Base-by-base conservation (phyloP, 176 grass and related monocot species). In the Eremochloa ophiuroides region DNA sequence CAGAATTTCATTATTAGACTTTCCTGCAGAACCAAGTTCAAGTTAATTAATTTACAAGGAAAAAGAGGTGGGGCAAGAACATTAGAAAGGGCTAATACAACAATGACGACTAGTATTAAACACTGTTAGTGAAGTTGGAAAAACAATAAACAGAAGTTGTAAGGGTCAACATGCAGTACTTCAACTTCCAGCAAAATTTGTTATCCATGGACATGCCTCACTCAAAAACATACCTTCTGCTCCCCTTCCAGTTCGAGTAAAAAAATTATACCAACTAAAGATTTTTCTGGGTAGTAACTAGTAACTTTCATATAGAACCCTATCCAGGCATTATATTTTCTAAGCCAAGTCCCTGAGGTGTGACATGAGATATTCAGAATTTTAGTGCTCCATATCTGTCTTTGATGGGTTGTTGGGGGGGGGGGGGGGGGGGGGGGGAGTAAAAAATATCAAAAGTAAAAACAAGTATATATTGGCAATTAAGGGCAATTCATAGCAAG, bases 1-100 rank as follows among this genome's bases (percentile, higher is more conserved):
- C 90, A 98, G 85, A 95, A 98, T 68, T 78, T 82, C 82, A 86
- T 73, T 83, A 93, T 86, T 70, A 89, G 66, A 72, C 72, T 84
- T 82, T 82, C 74, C 95, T 98, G 92, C 25, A 61, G 43, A 76
- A 83, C 33, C 46, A 81, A 85, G 35, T 69, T 84, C 86, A 83
- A 73, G 63, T 26, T 76, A 74, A 88, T 72, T 65, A 92, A 44
- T 60, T 39, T 50, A 51, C 14, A 76, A 25, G 13, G 27, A 86
- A 63, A 85, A 86, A 80, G 14, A 64, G 31, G 26, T 27, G 33
- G 79, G 15, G 16, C 4, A 22, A 69, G 58, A 77, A 71, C 27
- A 67, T 68, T 25, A 43, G 8, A 70, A 76, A 69, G 16, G 79
- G 26, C 25, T 79, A 22, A 69, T 87, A 69, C 12, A 48, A 69